phyloP scores from a whole-genome alignment of 352 stramenopile species.

The Phytophthora syringae region DNA sequence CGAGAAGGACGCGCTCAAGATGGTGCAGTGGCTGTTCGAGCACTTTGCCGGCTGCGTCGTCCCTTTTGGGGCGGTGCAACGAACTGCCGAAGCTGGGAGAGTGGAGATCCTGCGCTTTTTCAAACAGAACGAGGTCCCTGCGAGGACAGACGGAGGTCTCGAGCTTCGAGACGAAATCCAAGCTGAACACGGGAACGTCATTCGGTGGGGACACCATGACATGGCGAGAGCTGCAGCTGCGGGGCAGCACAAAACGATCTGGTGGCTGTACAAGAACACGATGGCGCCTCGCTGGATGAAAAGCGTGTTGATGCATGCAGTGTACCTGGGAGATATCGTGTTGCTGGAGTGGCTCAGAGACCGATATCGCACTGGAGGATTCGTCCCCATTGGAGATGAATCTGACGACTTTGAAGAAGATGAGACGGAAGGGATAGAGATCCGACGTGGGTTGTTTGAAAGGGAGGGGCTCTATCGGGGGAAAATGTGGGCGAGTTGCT shows the following conservation, averaged over 20 bases:
- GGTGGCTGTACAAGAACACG: conserved; percentile 6
- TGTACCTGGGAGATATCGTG: neutral
- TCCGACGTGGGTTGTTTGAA: no score
- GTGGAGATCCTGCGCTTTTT: conserved; percentile 2
- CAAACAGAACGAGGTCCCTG: neutral
- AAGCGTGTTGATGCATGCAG: neutral
- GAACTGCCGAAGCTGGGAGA: neutral
- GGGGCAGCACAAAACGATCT: neutral
- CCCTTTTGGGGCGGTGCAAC: neutral
- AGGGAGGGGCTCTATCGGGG: neutral
- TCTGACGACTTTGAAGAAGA: neutral
- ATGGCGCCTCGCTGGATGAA: neutral
- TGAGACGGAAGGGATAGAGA: no score
- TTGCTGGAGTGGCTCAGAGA: neutral
- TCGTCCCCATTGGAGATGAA: neutral
- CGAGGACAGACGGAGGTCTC: neutral
- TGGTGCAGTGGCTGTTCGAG: conserved; percentile 5
- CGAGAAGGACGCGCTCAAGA: neutral
- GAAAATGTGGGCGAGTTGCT: neutral
- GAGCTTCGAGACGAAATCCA: conserved; percentile 5
- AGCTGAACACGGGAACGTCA: neutral
- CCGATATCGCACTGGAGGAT: neutral
- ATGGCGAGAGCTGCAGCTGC: neutral
- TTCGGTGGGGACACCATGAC: conserved; percentile 1
- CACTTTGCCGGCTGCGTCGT: conserved; percentile 6